Conservation (phyloP, 805 yeast species). For the Ogataea neopini region DNA sequence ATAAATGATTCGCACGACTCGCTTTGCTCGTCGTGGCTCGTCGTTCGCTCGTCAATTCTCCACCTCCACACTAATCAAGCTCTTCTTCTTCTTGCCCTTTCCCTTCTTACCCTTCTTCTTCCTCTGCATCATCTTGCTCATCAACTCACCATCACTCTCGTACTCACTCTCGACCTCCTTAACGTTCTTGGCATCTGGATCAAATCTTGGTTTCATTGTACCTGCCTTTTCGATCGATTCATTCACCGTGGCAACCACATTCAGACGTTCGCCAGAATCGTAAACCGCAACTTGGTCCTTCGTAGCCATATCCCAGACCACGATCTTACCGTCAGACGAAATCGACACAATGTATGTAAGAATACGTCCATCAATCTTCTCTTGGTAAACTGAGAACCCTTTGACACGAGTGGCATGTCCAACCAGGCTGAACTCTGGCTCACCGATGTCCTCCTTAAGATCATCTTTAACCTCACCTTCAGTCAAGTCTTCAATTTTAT, state of each 20-base stretch:
- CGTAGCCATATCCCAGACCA: constrained; percentile 75
- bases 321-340: constrained; percentile 91
- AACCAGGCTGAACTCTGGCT: constrained; percentile 58
- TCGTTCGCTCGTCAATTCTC: constrained; percentile 36
- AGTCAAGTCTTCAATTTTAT: constrained; percentile 40
- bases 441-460: constrained; percentile 28
- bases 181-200: constrained; percentile 38
- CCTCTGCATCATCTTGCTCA: constrained; percentile 59
- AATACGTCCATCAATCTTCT: constrained; percentile 35
- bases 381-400: constrained; percentile 58
- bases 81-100: constrained; percentile 41
- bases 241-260: constrained; percentile 75
- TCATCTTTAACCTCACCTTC: constrained; percentile 14
- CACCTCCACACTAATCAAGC: constrained; percentile 51
- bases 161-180: constrained; percentile 61
- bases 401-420: constrained; percentile 90
- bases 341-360: constrained; percentile 64
- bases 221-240: constrained; percentile 75
- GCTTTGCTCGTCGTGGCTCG: background rate
- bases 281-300: constrained; percentile 88
- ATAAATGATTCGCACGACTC: background rate
- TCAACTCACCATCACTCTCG: constrained; percentile 72
- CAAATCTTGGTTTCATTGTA: constrained; percentile 54
- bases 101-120: constrained; percentile 37
- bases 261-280: constrained; percentile 86